A percentile compares a stretch with the other conserved stretches of the same genome.
These are phyloP conservation scores for Nakaseomyces bracarensis DNA, from an alignment of 1,139 yeast species.

Conservation along the genomic window DNA sequence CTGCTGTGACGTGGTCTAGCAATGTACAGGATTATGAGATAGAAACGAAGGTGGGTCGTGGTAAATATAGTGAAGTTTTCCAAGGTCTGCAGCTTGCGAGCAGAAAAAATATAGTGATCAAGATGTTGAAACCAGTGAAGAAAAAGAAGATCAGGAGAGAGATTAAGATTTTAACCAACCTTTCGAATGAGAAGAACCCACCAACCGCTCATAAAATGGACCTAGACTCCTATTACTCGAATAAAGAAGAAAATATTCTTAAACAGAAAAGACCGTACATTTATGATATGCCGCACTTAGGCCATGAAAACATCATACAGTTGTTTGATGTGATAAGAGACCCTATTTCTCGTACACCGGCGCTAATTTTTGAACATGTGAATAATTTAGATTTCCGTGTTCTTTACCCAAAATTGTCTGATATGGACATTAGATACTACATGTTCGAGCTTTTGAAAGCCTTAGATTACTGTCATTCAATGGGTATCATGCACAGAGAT, in stretches of 20 bases:
- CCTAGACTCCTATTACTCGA: constrained; percentile 25
- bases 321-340: constrained; percentile 85
- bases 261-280: constrained; percentile 23
- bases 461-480: constrained; percentile 86
- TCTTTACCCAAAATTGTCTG: constrained; percentile 82
- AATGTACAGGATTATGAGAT: constrained; percentile 64
- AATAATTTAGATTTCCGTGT: constrained; percentile 86
- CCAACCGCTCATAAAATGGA: constrained; percentile 24
- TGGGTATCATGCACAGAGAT: constrained; percentile 98
- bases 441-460: constrained; percentile 85
- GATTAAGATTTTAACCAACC: constrained; percentile 81
- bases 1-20: constrained; percentile 48
- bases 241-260: constrained; percentile 22
- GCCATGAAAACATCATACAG: constrained; percentile 54
- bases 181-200: constrained; percentile 34
- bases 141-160: constrained; percentile 94
- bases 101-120: constrained; percentile 62
- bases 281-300: constrained; percentile 30
- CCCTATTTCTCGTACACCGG: constrained; percentile 85
- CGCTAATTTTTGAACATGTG: constrained; percentile 83
- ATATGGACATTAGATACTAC: constrained; percentile 76
- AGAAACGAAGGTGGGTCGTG: constrained; percentile 86
- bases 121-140: constrained; percentile 94
- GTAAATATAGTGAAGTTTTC: constrained; percentile 95
- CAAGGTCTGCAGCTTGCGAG: constrained; percentile 60